Conservation (phyloP, 441 rosid species). For the Erodium chrysanthum region DNA sequence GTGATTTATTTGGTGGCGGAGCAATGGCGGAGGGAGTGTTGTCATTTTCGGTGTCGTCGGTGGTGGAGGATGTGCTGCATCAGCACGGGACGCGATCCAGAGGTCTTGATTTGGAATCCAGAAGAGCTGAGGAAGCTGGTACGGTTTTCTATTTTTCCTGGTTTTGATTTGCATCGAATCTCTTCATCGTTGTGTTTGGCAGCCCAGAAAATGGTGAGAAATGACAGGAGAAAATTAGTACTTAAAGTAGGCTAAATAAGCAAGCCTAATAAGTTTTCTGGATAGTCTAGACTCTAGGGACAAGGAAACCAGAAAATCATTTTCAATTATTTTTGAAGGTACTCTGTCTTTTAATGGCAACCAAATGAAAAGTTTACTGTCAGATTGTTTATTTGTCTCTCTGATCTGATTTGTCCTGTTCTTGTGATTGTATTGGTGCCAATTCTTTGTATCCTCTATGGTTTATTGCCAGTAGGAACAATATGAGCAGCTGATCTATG, state of each 20-base stretch:
- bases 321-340: background rate
- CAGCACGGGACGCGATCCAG: conserved; percentile 50
- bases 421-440: background rate
- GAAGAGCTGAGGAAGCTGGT: conserved; percentile 84
- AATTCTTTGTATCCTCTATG: too few species aligned
- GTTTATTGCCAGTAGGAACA: too few species aligned
- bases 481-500: too few species aligned
- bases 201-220: background rate
- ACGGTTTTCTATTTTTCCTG: background rate
- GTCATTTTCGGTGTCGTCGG: conserved; percentile 55
- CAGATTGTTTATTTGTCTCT: too few species aligned
- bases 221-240: background rate
- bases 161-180: background rate
- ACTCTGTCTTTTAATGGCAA: too few species aligned
- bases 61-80: conserved; percentile 73
- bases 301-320: too few species aligned
- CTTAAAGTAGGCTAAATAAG: too few species aligned
- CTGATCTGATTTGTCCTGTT: background rate
- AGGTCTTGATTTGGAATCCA: conserved; percentile 61
- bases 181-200: background rate
- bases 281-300: background rate
- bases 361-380: too few species aligned
- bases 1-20: conserved; percentile 2
- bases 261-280: background rate
- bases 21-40: conserved; percentile 37